Evolutionary conservation across 1,284 basidiomycete species (phyloP), one percentile per base, ranked within the genome.

Genomic region (Volvariella volvacea): DNA sequence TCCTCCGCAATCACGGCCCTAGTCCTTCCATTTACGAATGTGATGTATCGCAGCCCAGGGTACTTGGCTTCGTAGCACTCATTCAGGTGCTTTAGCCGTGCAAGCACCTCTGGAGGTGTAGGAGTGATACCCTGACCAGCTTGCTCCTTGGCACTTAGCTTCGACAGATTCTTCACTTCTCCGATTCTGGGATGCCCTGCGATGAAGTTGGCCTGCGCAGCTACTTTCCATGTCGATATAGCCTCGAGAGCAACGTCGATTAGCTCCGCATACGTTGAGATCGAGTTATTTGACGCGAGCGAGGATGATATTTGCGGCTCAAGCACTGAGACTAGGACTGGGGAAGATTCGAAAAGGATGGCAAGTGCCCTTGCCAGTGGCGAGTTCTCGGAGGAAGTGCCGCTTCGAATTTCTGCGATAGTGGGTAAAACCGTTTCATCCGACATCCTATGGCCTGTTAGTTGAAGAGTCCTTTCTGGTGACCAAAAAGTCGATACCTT

Each of bases 161-260:
- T 71, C 1, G 85, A 88, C 14, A 94, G 69, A 22, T 80, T 80
- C 53, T 71, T 76, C 44, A 74, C 78, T 63, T 90, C 89, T 20
- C 92, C 92, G 41, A 95, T 94, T 49, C 91, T 75, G 33, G 92
- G 92, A 65, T 95, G 92, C 1, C 83, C 89, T 1, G 71, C 74
- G 48, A 94, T 72, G 58, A 96, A 93, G 44, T 67, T 64, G 0
- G 82, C 82, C 57, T 80, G 80, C 9, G 77, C 67, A 9, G 66
- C 61, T 38, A 65, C 54, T 33, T 71, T 65, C 88, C 89, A 92
- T 28, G 52, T 55, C 4, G 55, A 53, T 21, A 89, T 75, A 42
- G 76, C 65, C 2, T 46, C 50, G 44, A 82, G 64, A 2, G 84
- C 76, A 7, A 66, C 54, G 55, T 84, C 75, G 53, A 94, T 73